Base-by-base conservation (phyloP, 2,329 filamentous ascomycete species). In the Gliomastix tumulicola region DNA sequence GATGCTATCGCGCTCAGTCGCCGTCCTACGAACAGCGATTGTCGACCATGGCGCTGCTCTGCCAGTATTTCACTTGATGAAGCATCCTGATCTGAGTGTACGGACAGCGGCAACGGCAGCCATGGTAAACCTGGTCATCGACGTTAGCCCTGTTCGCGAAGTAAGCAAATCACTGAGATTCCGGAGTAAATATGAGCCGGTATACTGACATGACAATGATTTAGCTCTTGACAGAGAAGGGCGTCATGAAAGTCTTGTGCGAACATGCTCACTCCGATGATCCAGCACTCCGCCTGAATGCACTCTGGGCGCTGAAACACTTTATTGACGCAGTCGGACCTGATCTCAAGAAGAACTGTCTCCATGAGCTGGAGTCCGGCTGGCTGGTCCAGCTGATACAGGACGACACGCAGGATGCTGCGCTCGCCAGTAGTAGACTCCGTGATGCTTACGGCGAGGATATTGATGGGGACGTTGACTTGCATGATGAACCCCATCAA, bases 251-350 rank as follows among this genome's bases (percentile, higher is more conserved):
- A 42, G 75, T 84, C 1, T 67, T 97, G 2, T 94, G 88, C 51
- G 77, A 85, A 47, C 86, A 95, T 54, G 88, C 89, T 2, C 85
- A 85, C 55, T 92, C 86, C 1, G 71, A 75, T 32, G 85, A 90
- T 50, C 75, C 84, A n/a, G 77, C 81, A 32, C 68, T 97, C 36
- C 79, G 88, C 18, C 70, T 94, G 19, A 88, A 92, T 49, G 88
- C 89, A 17, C 63, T 98, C 3, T 98, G 92, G 90, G 88, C 88
- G 6, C 65, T 98, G 40, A 97, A 97, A 55, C 88, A 97, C 59
- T 73, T 96, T 34, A 82, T 94, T 4, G 74, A 84, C 44, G 80
- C 79, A 17, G 77, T 84, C 6, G 73, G 74, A 15, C 79, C 82
- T 31, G 74, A 82, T 11, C 66, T 85, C 46, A 94, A 92, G 60